Evolutionary conservation across 225 moss, liverwort and hornwort genomes (phyloP), one percentile per base, ranked within the genome.

Genomic region (Climacium dendroides): DNA sequence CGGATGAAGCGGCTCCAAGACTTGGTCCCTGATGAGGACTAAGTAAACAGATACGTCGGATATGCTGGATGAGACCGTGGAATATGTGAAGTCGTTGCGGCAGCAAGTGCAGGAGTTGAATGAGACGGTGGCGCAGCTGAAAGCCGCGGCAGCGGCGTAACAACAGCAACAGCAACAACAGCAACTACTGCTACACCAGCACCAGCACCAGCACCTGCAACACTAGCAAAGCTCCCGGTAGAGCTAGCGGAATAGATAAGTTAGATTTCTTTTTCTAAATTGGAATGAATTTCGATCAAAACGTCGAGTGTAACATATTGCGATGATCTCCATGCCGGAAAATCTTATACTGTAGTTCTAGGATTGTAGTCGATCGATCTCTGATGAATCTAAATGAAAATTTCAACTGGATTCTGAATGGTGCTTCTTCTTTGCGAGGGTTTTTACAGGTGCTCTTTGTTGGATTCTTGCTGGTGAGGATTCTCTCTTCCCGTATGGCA

Each of bases 1-100:
- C 89, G 90, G 29, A 94, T 92, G 91, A 92, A 94, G 82, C 79
- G 84, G n/a, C 87, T 95, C 12, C 92, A 92, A 81, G 94, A 94
- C 87, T 63, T 95, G 66, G 85, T 95, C 5, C 93, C 92, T 26
- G 90, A 92, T 45, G 85, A 88, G 91, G 92, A 94, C 88, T n/a
- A 91, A 94, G 87, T 91, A 94, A 53, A 91, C 91, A 77, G 94
- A 94, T 76, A 88, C 92, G 7, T 90, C 91, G 3, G 91, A 90
- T 74, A 92, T 94, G 92, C 89, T 95, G 9, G 94, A 92, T n/a
- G 92, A 89, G 86, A 92, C 90, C 9, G 90, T 92, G 35, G 92
- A 92, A 70, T 91, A 93, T 28, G 91, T 92, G 54, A 94, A 90
- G 48, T 91, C 89, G 7, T 83, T 95, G 77, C 93, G 90, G 57